These are phyloP conservation scores for Aspergillus fischeri DNA, from an alignment of 2,329 filamentous ascomycete species.

Conservation along the genomic window DNA sequence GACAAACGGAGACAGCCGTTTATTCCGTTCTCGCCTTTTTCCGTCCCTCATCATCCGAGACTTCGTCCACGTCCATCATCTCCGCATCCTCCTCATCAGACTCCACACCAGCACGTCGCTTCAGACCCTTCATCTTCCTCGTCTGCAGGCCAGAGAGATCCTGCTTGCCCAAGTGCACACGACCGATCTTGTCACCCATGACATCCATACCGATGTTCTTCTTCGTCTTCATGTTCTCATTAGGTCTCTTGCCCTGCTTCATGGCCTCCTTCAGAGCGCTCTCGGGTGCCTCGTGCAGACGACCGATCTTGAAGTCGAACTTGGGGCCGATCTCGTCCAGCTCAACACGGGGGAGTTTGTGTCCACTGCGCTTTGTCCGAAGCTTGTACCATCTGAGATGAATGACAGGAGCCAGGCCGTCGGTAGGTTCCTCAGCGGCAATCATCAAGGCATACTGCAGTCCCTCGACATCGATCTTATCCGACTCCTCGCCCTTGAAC, in stretches of 20 bases:
- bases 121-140: slow-evolving; percentile 98
- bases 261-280: slow-evolving; percentile 83
- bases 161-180: slow-evolving; percentile 86
- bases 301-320: slow-evolving; percentile 85
- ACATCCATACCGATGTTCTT: slow-evolving; percentile 92
- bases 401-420: slow-evolving; percentile 42
- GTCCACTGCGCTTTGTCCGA: slow-evolving; percentile 77
- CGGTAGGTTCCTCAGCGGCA: slow-evolving; percentile 62
- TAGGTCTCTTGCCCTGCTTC: slow-evolving; percentile 70
- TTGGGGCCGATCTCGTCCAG: slow-evolving; percentile 93
- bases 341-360: slow-evolving; percentile 84
- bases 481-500: slow-evolving; percentile 76
- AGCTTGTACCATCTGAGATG: slow-evolving; percentile 80
- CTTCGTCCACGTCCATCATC: slow-evolving; percentile 44
- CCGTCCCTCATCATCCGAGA: slow-evolving; percentile 32
- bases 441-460: slow-evolving; percentile 86
- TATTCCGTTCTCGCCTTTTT: slow-evolving; percentile 32
- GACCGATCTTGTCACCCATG: slow-evolving; percentile 94
- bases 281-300: slow-evolving; percentile 72
- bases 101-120: slow-evolving; percentile 67
- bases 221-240: slow-evolving; percentile 62
- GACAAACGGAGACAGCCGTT: slow-evolving; percentile 21
- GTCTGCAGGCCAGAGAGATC: slow-evolving; percentile 85
- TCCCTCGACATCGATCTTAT: slow-evolving; percentile 90
- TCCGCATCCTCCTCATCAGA: slow-evolving; percentile 52